Evolutionary conservation across 176 grass and related monocot species (phyloP).

Genomic region (Melocanna baccifera): DNA sequence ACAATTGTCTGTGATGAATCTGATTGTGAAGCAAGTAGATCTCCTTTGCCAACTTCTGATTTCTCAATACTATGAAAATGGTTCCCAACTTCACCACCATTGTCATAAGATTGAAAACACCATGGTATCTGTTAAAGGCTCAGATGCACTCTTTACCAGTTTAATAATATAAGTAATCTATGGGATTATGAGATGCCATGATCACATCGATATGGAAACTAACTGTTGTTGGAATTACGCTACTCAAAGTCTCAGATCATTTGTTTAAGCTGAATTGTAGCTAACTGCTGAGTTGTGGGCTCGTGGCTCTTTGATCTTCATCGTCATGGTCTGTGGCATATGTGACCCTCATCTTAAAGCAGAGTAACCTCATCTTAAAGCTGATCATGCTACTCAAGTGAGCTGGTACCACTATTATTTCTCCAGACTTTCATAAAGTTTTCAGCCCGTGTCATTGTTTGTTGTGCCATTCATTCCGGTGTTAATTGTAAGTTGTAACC

Average conservation of each 20-base stretch:
- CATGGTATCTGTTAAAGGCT: not conserved
- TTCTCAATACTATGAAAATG: slow-evolving; percentile 8
- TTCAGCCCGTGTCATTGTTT: not conserved
- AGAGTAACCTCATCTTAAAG: not conserved
- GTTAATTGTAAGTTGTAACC: too few relatives aligned
- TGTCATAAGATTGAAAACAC: not conserved
- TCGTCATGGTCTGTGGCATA: not conserved
- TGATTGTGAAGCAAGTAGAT: not conserved
- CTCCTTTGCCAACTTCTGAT: not conserved
- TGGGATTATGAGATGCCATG: not conserved
- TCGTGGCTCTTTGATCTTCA: not conserved
- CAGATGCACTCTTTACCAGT: not conserved
- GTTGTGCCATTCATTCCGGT: not conserved
- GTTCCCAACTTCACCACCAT: not conserved
- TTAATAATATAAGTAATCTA: not conserved
- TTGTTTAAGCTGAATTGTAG: not conserved
- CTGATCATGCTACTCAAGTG: not conserved
- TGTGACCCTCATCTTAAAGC: not conserved
- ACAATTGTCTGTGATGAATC: not conserved
- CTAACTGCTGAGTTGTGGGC: not conserved
- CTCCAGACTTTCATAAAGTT: slow-evolving; percentile 12
- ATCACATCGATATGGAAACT: not conserved
- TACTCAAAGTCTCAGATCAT: not conserved
- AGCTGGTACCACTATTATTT: not conserved
- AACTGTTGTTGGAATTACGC: not conserved